Evolutionary conservation across 148 eudicot species (phyloP).

Genomic region (Rhododendron griersonianum): DNA sequence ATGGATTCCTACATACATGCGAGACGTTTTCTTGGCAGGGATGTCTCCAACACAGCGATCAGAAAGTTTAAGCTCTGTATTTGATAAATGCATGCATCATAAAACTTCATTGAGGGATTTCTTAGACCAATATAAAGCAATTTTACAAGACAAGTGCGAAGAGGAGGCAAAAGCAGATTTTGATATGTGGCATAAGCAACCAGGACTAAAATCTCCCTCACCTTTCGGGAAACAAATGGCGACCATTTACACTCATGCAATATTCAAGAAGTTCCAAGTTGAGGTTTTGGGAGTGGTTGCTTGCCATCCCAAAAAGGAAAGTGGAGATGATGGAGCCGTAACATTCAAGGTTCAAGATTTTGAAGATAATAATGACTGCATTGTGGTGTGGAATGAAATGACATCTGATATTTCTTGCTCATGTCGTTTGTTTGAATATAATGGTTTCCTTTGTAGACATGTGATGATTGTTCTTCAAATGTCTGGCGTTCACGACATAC

Average conservation of each 20-base stretch:
- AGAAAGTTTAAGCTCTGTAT: background rate
- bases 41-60: background rate
- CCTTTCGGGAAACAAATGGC: background rate
- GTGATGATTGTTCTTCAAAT: background rate
- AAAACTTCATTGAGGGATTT: background rate
- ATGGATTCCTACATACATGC: background rate
- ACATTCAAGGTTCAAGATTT: background rate
- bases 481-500: background rate
- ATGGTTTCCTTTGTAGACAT: background rate
- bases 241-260: background rate
- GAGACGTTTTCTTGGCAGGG: conserved; percentile 1
- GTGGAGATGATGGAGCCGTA: background rate
- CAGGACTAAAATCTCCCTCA: background rate
- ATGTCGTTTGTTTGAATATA: background rate
- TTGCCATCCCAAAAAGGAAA: conserved; percentile 1
- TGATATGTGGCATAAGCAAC: background rate
- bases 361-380: background rate
- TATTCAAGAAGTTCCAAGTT: conserved; percentile 1
- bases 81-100: background rate
- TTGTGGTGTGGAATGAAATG: background rate
- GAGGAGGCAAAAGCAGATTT: background rate
- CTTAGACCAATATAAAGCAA: background rate
- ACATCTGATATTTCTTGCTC: background rate
- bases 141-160: background rate
- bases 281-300: conserved; percentile 2